Percentiles rank a stretch among this genome's conserved stretches.
Conservation (phyloP, 176 grass and related monocot genomes). For the Zoysia japonica region DNA sequence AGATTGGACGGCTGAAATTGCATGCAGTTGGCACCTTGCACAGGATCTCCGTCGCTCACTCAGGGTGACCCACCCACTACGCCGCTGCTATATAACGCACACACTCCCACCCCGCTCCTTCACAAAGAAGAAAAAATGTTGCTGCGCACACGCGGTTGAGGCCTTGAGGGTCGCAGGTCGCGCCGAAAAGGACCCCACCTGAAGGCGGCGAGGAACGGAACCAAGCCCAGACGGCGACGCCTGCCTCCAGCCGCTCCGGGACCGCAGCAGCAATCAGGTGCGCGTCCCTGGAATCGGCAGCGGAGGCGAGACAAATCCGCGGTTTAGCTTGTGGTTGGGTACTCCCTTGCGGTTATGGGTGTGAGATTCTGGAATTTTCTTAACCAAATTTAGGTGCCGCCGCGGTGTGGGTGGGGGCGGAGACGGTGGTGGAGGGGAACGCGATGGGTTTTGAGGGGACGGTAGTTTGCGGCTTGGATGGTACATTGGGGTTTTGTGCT, state of each 20-base stretch:
- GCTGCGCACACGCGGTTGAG: not conserved
- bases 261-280: not conserved
- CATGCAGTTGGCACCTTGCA: too few species aligned
- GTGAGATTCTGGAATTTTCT: not conserved
- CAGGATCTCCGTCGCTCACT: too few species aligned
- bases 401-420: not conserved
- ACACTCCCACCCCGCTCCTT: not conserved
- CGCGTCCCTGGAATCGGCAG: not conserved
- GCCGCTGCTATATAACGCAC: not conserved
- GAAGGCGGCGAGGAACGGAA: not conserved
- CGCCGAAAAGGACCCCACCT: not conserved
- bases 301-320: not conserved
- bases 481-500: conserved; percentile 17
- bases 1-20: too few species aligned
- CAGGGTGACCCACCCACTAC: not conserved
- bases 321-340: not conserved
- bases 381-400: not conserved
- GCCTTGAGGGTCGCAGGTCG: too few species aligned
- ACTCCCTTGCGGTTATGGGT: not conserved
- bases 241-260: not conserved
- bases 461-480: not conserved
- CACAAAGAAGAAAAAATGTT: not conserved
- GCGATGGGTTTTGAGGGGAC: not conserved
- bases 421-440: not conserved
- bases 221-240: not conserved